Percentiles rank a stretch among this genome's conserved stretches.
These are phyloP conservation scores for Cystofilobasidium bisporidii DNA, from an alignment of 768 basidiomycete genomes.

Conservation along the genomic window DNA sequence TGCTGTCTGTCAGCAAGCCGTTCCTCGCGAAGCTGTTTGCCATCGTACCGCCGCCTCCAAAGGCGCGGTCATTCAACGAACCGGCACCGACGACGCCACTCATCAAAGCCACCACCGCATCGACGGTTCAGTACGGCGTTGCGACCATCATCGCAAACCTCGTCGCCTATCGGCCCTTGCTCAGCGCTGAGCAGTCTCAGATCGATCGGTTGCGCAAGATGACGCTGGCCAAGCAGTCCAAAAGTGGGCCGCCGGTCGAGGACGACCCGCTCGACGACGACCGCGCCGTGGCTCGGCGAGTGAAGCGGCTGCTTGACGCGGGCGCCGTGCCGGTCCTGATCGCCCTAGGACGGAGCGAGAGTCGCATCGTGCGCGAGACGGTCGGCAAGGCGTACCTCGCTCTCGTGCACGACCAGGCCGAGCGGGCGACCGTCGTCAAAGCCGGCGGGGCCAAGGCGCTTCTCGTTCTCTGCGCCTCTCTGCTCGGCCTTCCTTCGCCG, in stretches of 20 bases:
- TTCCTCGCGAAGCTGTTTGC: constrained; percentile 45
- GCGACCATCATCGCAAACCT: constrained; percentile 67
- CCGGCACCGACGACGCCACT: constrained; percentile 30
- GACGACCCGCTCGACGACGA: constrained; percentile 53
- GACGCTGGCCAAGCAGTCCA: constrained; percentile 44
- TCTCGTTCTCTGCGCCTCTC: constrained; percentile 24
- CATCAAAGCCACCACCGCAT: constrained; percentile 27
- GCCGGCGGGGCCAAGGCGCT: constrained; percentile 63
- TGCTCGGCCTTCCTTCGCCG: not conserved
- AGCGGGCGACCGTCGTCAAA: constrained; percentile 65
- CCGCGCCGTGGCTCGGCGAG: constrained; percentile 54
- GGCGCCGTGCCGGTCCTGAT: constrained; percentile 60
- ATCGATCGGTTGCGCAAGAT: constrained; percentile 68
- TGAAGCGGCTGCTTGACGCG: constrained; percentile 50
- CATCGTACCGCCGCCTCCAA: constrained; percentile 8
- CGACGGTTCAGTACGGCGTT: constrained; percentile 63
- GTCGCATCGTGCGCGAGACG: constrained; percentile 51
- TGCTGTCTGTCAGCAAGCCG: constrained; percentile 47
- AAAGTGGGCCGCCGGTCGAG: constrained; percentile 31
- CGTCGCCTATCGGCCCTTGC: constrained; percentile 56
- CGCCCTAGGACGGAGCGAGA: constrained; percentile 54
- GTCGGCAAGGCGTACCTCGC: constrained; percentile 58
- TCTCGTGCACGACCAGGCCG: constrained; percentile 65
- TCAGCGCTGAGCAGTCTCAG: constrained; percentile 73
- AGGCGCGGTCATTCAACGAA: constrained; percentile 53